Evolutionary conservation across 805 yeast genomes (phyloP).

Genomic region (Brettanomyces nanus): DNA sequence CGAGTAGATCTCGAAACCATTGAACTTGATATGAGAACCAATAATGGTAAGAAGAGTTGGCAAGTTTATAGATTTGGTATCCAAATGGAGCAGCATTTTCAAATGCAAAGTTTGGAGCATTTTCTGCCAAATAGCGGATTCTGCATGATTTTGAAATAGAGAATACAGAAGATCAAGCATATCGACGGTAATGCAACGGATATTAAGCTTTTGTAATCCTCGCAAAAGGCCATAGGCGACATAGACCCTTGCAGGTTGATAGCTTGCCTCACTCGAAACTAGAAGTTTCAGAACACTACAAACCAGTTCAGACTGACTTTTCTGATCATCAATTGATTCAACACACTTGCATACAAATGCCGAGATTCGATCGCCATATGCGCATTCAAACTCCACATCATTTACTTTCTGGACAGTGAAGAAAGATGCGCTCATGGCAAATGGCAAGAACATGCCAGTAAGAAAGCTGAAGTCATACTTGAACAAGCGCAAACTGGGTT

Average conservation of each 20-base stretch:
- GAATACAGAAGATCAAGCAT: conserved; percentile 26
- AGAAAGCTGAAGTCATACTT: conserved; percentile 34
- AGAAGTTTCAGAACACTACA: conserved; percentile 37
- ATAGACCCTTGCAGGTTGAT: conserved; percentile 65
- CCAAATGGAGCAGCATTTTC: conserved; percentile 33
- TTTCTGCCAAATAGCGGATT: conserved; percentile 39
- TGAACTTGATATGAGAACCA: conserved; percentile 28
- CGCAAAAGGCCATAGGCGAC: conserved; percentile 45
- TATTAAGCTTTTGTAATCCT: conserved; percentile 33
- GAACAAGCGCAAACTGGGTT: conserved; percentile 37
- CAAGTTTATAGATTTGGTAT: conserved; percentile 21
- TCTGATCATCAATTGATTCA: conserved; percentile 16
- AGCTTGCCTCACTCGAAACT: conserved; percentile 39
- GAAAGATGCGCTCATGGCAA: conserved; percentile 55
- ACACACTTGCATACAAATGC: conserved; percentile 36
- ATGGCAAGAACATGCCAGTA: conserved; percentile 42
- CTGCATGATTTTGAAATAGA: conserved; percentile 27
- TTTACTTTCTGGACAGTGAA: conserved; percentile 35
- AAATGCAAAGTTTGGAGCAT: conserved; percentile 45
- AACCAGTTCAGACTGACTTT: conserved; percentile 7
- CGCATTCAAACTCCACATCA: conserved; percentile 33
- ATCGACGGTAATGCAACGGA: conserved; percentile 12
- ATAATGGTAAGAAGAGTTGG: conserved; percentile 28
- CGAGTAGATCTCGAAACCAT: conserved; percentile 26
- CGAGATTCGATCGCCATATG: conserved; percentile 46